phyloP scores from a whole-genome alignment of 257 asterid species.

The Gynochthodes officinalis region DNA sequence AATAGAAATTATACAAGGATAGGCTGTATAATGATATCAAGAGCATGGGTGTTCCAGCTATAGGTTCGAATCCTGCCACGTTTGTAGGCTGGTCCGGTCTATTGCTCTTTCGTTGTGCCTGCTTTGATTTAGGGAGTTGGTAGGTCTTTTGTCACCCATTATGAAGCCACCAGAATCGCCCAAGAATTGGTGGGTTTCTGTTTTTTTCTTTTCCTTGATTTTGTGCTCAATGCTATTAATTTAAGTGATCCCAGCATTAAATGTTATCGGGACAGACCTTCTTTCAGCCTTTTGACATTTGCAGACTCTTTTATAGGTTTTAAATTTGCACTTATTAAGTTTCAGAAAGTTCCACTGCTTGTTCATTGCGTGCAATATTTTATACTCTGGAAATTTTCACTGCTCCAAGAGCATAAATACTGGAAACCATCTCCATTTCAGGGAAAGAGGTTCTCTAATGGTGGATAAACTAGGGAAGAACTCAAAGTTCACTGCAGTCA shows the following conservation, averaged over 20 bases:
- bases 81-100: neutral
- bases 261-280: too few relatives aligned
- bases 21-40: neutral
- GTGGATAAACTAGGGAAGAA: constrained; percentile 59
- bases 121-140: too few relatives aligned
- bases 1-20: neutral
- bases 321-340: too few relatives aligned
- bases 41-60: neutral
- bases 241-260: neutral
- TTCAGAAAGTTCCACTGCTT: neutral
- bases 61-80: neutral
- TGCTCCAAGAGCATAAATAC: neutral
- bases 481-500: constrained; percentile 62
- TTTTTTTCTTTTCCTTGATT: too few relatives aligned
- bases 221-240: neutral
- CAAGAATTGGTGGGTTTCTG: too few relatives aligned
- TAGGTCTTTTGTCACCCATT: too few relatives aligned
- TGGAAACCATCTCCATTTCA: constrained; percentile 24
- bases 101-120: too few relatives aligned
- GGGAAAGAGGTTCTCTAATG: constrained; percentile 77
- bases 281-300: neutral
- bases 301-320: too few relatives aligned
- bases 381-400: neutral
- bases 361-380: neutral
- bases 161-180: too few relatives aligned